Percentiles rank a stretch among this genome's conserved stretches.
These are phyloP conservation scores for Plectosphaerella plurivora DNA, from an alignment of 2,329 filamentous ascomycete genomes.

Conservation along the genomic window DNA sequence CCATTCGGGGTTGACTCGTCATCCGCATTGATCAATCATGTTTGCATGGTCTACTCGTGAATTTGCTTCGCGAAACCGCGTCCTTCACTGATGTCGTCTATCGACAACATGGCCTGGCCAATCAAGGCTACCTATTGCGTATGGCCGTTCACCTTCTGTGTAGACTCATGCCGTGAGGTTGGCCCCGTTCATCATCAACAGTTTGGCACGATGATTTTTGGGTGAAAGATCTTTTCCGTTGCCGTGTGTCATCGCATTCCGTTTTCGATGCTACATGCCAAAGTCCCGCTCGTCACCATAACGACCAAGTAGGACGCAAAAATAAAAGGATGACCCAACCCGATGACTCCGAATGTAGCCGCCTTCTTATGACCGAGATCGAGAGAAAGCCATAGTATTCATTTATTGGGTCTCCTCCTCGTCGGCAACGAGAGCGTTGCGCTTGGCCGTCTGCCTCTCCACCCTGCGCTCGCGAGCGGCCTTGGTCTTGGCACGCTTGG, in stretches of 20 bases:
- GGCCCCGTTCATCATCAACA: not conserved
- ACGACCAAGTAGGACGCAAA: slow-evolving; percentile 39
- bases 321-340: slow-evolving; percentile 48
- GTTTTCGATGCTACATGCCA: slow-evolving; percentile 55
- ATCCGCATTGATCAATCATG: too few species aligned
- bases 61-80: too few species aligned
- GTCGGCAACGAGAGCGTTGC: slow-evolving; percentile 76
- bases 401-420: slow-evolving; percentile 47
- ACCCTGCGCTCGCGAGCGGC: slow-evolving; percentile 97
- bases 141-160: too few species aligned
- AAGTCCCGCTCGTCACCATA: slow-evolving; percentile 47
- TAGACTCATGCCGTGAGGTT: too few species aligned
- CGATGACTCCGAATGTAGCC: slow-evolving; percentile 58
- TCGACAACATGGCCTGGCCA: not conserved
- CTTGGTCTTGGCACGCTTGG: slow-evolving; percentile 99
- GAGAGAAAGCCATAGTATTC: slow-evolving; percentile 23
- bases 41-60: too few species aligned
- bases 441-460: slow-evolving; percentile 89
- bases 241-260: slow-evolving; percentile 31
- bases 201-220: not conserved
- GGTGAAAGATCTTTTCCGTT: not conserved
- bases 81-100: too few species aligned
- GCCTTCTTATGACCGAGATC: slow-evolving; percentile 44
- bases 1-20: too few species aligned
- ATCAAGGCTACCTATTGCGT: not conserved